Evolutionary conservation across 2,329 filamentous ascomycete genomes (phyloP), one percentile per base, ranked within the genome.

Genomic region (Lasiodiplodia hormozganensis): DNA sequence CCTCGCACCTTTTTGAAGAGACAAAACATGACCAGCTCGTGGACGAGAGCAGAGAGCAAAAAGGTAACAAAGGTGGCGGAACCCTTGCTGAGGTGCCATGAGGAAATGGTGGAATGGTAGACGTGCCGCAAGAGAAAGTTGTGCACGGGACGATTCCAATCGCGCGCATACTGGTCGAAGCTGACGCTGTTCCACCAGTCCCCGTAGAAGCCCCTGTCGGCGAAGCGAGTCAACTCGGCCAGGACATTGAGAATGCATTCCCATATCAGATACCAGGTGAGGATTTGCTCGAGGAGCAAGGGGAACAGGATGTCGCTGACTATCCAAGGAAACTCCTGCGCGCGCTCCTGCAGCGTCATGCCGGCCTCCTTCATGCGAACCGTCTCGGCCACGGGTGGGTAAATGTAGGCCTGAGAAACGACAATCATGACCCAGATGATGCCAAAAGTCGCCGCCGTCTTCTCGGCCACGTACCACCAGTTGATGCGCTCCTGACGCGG

Each of bases 251-350:
- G 82, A 31, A 84, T 76, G 70, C 83, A 85, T 72, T 85, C 83
- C 92, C 92, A 95, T 71, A 94, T 94, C 34, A 95, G 85, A 76
- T 94, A 94, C 90, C 92, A 95, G 0, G 88, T 85, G 68, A 93
- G 85, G 65, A 94, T 79, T 70, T 93, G 93, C 76, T 94, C 91
- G 79, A 93, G 88, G 80, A 94, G 88, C 70, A 95, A 90, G 0
- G 92, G 92, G 70, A 94, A 93, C 10, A 93, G 84, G 70, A 95
- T 84, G 73, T 94, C 91, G 69, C 85, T 86, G n/a, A 93, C 80
- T 67, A 94, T 86, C 86, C 89, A 92, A 0, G 92, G 92, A 69
- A 94, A 93, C 69, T 89, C 86, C 68, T 80, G 81, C 74, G 92
- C 87, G 57, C 92, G 85, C 70, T 88, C 82, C 3, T 82, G 77